These are phyloP conservation scores for Calonectria henricotiae DNA, from an alignment of 2,329 filamentous ascomycete species.

Conservation along the genomic window DNA sequence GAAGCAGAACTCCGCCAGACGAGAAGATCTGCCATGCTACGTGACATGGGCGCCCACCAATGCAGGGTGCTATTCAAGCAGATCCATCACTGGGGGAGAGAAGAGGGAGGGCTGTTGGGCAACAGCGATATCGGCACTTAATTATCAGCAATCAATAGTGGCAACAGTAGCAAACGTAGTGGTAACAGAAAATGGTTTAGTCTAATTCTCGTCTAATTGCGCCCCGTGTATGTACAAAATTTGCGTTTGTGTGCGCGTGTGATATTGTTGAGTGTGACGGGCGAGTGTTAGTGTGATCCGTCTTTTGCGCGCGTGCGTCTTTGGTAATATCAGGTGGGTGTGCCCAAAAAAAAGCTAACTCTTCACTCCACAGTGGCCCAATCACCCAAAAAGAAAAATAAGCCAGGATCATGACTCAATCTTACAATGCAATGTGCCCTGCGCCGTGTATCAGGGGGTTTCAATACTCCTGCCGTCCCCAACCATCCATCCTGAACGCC, in stretches of 20 bases:
- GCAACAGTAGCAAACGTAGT: slow-evolving; percentile 16
- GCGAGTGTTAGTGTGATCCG: slow-evolving; percentile 33
- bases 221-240: slow-evolving; percentile 46
- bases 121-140: slow-evolving; percentile 16
- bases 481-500: slow-evolving; percentile 43
- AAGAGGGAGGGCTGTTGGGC: background rate
- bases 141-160: slow-evolving; percentile 14
- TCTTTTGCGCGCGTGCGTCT: slow-evolving; percentile 31
- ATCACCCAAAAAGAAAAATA: slow-evolving; percentile 33
- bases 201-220: slow-evolving; percentile 45
- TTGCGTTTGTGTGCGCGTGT: slow-evolving; percentile 41
- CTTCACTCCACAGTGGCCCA: slow-evolving; percentile 36
- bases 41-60: background rate
- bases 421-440: slow-evolving; percentile 43
- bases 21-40: background rate
- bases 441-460: slow-evolving; percentile 41
- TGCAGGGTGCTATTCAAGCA: background rate
- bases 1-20: background rate
- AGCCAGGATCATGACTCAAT: slow-evolving; percentile 38
- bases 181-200: slow-evolving; percentile 41
- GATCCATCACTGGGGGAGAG: background rate
- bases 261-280: slow-evolving; percentile 34
- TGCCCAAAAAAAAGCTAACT: slow-evolving; percentile 32
- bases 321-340: slow-evolving; percentile 38
- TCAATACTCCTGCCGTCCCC: slow-evolving; percentile 39